Conservation (phyloP, 2,329 filamentous ascomycete species). For the Ophiognomonia clavigignenti-juglandacearum region DNA sequence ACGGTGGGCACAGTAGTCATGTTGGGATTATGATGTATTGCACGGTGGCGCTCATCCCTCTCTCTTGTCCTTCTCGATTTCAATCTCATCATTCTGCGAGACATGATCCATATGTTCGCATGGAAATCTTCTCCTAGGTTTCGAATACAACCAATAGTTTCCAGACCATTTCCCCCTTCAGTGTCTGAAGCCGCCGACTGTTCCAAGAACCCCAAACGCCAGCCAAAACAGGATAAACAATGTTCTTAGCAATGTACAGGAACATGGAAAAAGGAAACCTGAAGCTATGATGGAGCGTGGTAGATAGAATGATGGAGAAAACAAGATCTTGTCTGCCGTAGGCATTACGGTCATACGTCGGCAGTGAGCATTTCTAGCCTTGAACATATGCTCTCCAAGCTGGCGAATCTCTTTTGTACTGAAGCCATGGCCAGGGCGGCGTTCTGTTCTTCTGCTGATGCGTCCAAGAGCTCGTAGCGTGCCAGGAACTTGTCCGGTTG, state of each 20-base stretch:
- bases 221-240: conserved; percentile 2
- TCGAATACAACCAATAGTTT: neutral
- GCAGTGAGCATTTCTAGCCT: conserved; percentile 32
- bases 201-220: conserved; percentile 3
- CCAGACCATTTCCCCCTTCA: conserved; percentile 3
- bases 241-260: conserved; percentile 9
- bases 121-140: too few relatives aligned
- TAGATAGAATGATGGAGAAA: neutral
- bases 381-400: conserved; percentile 30
- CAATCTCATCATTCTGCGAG: too few relatives aligned
- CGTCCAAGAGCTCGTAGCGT: conserved; percentile 61
- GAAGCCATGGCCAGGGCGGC: conserved; percentile 42
- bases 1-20: neutral
- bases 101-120: neutral
- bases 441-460: conserved; percentile 41
- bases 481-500: conserved; percentile 59
- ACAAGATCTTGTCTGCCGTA: neutral
- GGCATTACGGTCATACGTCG: conserved; percentile 21
- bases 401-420: conserved; percentile 44
- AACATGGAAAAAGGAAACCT: conserved; percentile 3
- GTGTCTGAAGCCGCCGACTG: too few relatives aligned
- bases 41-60: neutral
- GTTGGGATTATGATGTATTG: neutral
- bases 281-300: conserved; percentile 5
- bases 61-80: too few relatives aligned